Evolutionary conservation across 2,329 filamentous ascomycete genomes (phyloP), one percentile per base, ranked within the genome.

Genomic region (Neofusicoccum parvum): DNA sequence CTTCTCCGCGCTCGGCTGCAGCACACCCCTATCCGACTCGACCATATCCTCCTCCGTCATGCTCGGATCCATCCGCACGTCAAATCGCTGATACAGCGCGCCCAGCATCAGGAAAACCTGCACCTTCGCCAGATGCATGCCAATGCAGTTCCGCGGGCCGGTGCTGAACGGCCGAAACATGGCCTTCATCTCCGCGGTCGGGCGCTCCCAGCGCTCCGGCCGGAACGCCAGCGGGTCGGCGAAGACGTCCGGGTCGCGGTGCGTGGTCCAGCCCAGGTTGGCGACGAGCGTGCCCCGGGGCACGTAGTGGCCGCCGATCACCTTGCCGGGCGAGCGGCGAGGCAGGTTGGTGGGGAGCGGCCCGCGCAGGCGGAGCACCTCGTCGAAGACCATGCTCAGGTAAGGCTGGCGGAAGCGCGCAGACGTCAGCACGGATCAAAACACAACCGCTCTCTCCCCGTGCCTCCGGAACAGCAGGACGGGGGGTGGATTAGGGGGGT

Each of bases 191-290:
- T 49, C 46, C n/a, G 46, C 17, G 3, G 46, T 27, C 46, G 46
- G 46, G 9, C 27, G 11, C n/a, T 69, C 54, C 68, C 68, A 71
- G 37, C 69, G 67, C n/a, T 69, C 64, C 7, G 69, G 69, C n/a
- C 65, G 58, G 64, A 69, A 71, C 2, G 34, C 48, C n/a, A 64
- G 27, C 14, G 68, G 65, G 5, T 66, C 59, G 7, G 49, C 32
- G 66, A 71, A 71, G 54, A 70, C 69, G 20, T n/a, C 12, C 3
- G 64, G 37, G 46, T 68, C 58, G 59, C 63, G 65, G 50, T 70
- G 67, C 20, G 46, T 49, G 3, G 46, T 20, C 20, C 46, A 49
- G 46, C 17, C 46, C 10, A 49, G 46, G 14, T 49, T 49, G 6
- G 46, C 46, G 7, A 49, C 46, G 10, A 49, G 46, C 17, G 20